phyloP scores from a whole-genome alignment of 1,139 yeast genomes.

The Yamadazyma spencermartinsiae region DNA sequence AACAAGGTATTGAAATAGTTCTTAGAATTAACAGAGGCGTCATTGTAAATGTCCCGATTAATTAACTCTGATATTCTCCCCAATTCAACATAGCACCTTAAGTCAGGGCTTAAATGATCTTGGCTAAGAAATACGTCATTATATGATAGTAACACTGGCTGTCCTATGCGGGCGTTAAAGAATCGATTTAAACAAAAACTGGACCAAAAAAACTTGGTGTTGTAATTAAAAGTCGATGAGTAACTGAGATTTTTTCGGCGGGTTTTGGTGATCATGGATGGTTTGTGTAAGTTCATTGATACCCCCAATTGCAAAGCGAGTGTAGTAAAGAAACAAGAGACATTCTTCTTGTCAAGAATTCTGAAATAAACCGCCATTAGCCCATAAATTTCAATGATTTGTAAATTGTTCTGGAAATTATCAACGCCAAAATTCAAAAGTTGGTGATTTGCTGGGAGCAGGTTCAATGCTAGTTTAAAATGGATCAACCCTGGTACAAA shows the following conservation, averaged over 20 bases:
- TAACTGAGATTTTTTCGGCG: not conserved
- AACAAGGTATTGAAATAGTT: conserved; percentile 20
- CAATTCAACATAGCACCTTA: conserved; percentile 23
- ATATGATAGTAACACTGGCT: conserved; percentile 23
- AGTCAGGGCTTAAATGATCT: conserved; percentile 2
- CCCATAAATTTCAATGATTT: conserved; percentile 27
- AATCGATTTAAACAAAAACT: conserved; percentile 30
- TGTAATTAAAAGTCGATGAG: conserved; percentile 9
- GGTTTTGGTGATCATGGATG: conserved; percentile 11
- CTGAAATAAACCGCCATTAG: conserved; percentile 26
- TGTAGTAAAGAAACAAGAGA: conserved; percentile 25
- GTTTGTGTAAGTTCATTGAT: conserved; percentile 27
- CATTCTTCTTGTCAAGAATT: conserved; percentile 28
- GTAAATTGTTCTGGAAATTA: conserved; percentile 17
- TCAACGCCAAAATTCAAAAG: conserved; percentile 14
- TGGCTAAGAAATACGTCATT: conserved; percentile 17
- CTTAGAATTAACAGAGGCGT: conserved; percentile 18
- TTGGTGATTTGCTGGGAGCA: conserved; percentile 22
- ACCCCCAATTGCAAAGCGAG: conserved; percentile 29
- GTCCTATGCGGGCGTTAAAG: conserved; percentile 26
- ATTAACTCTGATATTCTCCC: conserved; percentile 28
- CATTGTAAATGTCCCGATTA: conserved; percentile 22
- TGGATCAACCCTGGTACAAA: conserved; percentile 25
- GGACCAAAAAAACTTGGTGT: conserved; percentile 26
- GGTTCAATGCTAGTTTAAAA: conserved; percentile 21